Percentiles rank a stretch among this genome's conserved stretches.
These are phyloP conservation scores for Sphaerulina musiva DNA, from an alignment of 2,329 filamentous ascomycete genomes.

Conservation along the genomic window DNA sequence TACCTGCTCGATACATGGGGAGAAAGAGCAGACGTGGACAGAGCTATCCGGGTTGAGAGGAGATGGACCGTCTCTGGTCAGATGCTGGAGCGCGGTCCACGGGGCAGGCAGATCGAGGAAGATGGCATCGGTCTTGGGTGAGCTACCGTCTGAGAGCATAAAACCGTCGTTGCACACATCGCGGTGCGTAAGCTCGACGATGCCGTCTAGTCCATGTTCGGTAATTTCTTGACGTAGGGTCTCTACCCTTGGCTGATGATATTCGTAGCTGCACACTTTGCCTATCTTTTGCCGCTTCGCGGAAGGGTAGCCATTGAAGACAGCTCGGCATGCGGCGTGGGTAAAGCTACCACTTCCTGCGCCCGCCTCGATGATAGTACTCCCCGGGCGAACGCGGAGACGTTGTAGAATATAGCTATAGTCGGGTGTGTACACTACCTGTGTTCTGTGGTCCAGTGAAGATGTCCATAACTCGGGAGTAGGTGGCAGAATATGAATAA, in stretches of 20 bases:
- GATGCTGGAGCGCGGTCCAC: constrained; percentile 70
- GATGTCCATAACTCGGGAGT: constrained; percentile 78
- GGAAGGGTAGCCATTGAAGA: constrained; percentile 63
- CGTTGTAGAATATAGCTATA: constrained; percentile 79
- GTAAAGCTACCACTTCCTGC: constrained; percentile 79
- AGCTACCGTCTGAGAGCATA: constrained; percentile 39
- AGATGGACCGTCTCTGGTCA: constrained; percentile 51
- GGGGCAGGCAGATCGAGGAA: constrained; percentile 77
- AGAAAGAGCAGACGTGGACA: constrained; percentile 85
- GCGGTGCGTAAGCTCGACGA: constrained; percentile 69
- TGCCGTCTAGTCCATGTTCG: constrained; percentile 57
- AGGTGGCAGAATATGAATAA: constrained; percentile 70
- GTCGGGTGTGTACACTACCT: constrained; percentile 81
- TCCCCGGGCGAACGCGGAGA: constrained; percentile 65
- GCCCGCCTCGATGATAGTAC: constrained; percentile 70
- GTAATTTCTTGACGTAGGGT: constrained; percentile 63
- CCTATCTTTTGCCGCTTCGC: constrained; percentile 42
- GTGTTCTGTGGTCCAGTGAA: constrained; percentile 72
- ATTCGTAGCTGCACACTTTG: constrained; percentile 77
- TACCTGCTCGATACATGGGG: constrained; percentile 94
- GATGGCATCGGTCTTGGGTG: constrained; percentile 60
- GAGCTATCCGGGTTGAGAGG: constrained; percentile 65
- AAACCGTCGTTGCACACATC: constrained; percentile 76
- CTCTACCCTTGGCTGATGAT: constrained; percentile 63
- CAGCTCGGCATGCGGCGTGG: constrained; percentile 67